Percentiles rank a stretch among this genome's conserved stretches.
Evolutionary conservation across 2,329 filamentous ascomycete species (phyloP).

Genomic region (Pseudogymnoascus sp.): DNA sequence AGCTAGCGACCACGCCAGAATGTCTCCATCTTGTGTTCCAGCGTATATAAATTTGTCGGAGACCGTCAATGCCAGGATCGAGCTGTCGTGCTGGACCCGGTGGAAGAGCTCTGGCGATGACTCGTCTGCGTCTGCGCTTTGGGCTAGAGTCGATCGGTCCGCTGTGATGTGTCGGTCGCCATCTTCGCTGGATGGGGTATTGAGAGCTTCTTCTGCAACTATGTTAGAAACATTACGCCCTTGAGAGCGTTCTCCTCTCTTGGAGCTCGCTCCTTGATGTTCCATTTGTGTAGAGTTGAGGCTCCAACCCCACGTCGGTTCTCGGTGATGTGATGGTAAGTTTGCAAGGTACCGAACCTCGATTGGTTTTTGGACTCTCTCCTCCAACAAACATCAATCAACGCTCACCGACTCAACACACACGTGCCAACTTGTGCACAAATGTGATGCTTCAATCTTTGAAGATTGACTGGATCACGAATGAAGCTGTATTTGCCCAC

Average conservation of each 20-base stretch:
- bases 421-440: not conserved
- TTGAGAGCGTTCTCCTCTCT: not conserved
- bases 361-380: not conserved
- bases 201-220: not conserved
- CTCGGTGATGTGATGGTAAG: constrained; percentile 1
- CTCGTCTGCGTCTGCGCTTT: not conserved
- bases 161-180: not conserved
- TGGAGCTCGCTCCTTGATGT: constrained; percentile 1
- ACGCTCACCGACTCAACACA: not conserved
- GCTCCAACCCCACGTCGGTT: not conserved
- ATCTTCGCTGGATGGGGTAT: constrained; percentile 1
- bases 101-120: constrained; percentile 57
- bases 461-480: not conserved
- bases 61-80: constrained; percentile 73
- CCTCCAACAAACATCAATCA: constrained; percentile 1
- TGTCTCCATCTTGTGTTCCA: constrained; percentile 87
- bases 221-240: not conserved
- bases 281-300: constrained; percentile 1
- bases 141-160: not conserved
- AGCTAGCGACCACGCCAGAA: constrained; percentile 80
- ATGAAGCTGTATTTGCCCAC: not conserved
- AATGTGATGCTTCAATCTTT: not conserved
- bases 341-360: constrained; percentile 1
- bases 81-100: constrained; percentile 66
- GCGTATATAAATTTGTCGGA: constrained; percentile 79